A percentile compares a stretch with the other conserved stretches of the same genome.
Conservation (phyloP, 768 basidiomycete species). For the Leccinellum luteum region DNA sequence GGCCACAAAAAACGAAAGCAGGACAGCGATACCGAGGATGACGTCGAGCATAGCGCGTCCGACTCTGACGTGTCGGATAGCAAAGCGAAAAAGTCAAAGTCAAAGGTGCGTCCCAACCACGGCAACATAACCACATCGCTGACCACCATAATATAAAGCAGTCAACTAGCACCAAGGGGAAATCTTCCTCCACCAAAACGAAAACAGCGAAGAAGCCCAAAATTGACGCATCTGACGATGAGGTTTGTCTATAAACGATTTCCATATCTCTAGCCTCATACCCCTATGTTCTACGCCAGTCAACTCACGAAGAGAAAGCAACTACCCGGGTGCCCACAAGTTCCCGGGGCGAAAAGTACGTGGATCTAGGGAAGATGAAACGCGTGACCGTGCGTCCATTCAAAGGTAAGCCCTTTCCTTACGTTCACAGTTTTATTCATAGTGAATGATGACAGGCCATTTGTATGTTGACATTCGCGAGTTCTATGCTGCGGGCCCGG, state of each 20-base stretch:
- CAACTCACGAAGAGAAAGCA: constrained; percentile 6
- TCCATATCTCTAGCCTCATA: neutral
- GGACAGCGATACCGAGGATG: constrained; percentile 17
- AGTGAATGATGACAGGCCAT: constrained; percentile 38
- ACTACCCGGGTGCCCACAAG: constrained; percentile 14
- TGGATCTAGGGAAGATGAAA: constrained; percentile 72
- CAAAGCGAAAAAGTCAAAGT: neutral
- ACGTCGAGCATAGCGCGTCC: constrained; percentile 7
- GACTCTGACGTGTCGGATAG: constrained; percentile 16
- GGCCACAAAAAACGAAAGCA: constrained; percentile 19
- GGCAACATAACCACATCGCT: neutral
- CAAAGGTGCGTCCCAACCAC: constrained; percentile 12
- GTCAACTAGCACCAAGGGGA: constrained; percentile 1
- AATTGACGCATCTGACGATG: constrained; percentile 4
- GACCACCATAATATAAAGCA: neutral
- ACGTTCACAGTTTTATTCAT: constrained; percentile 28
- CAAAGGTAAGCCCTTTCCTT: constrained; percentile 36
- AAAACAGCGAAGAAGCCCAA: constrained; percentile 39
- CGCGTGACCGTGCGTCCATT: constrained; percentile 55
- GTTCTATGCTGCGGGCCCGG: constrained; percentile 53
- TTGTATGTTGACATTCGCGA: constrained; percentile 71
- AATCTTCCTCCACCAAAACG: constrained; percentile 10
- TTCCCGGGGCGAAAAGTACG: constrained; percentile 41
- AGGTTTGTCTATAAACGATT: constrained; percentile 6
- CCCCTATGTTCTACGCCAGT: constrained; percentile 20